phyloP scores from a whole-genome alignment of 768 basidiomycete species.

The Mycena rosella region DNA sequence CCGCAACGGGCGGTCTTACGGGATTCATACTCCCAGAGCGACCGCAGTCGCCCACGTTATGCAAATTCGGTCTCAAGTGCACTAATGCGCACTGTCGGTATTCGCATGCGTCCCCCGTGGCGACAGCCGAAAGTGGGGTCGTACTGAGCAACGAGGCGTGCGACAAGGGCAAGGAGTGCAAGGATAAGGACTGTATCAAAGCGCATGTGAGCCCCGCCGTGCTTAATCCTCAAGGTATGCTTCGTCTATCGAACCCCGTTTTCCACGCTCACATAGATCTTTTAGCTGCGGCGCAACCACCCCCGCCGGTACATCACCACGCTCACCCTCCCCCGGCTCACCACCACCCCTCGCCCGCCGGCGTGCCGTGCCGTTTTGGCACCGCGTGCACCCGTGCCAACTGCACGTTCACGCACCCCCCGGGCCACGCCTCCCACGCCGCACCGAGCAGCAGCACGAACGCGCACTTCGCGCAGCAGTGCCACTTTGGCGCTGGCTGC shows the following conservation, averaged over 20 bases:
- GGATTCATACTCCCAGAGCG: slow-evolving; percentile 77
- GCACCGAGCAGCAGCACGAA: slow-evolving; percentile 23
- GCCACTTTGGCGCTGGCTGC: slow-evolving; percentile 88
- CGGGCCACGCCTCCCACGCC: slow-evolving; percentile 39
- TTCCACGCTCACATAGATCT: slow-evolving; percentile 31
- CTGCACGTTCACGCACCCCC: slow-evolving; percentile 79
- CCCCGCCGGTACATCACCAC: slow-evolving; percentile 49
- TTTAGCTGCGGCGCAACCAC: slow-evolving; percentile 53
- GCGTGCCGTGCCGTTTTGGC: slow-evolving; percentile 76
- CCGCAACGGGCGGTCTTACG: slow-evolving; percentile 49
- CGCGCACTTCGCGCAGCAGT: slow-evolving; percentile 64
- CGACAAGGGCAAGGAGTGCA: slow-evolving; percentile 88
- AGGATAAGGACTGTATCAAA: slow-evolving; percentile 94
- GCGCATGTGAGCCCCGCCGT: slow-evolving; percentile 92
- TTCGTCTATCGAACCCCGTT: slow-evolving; percentile 22
- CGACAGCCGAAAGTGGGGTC: slow-evolving; percentile 93
- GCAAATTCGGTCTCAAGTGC: slow-evolving; percentile 94
- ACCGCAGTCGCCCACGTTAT: slow-evolving; percentile 89
- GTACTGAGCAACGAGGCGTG: slow-evolving; percentile 96
- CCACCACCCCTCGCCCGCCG: slow-evolving; percentile 18
- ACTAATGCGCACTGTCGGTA: slow-evolving; percentile 90
- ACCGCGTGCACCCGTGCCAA: slow-evolving; percentile 75
- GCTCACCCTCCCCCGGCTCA: slow-evolving; percentile 43
- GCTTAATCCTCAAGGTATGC: slow-evolving; percentile 72
- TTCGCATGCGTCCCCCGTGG: slow-evolving; percentile 97